phyloP scores from a whole-genome alignment of 805 yeast species.

The Zygosaccharomyces gambellarensis region DNA sequence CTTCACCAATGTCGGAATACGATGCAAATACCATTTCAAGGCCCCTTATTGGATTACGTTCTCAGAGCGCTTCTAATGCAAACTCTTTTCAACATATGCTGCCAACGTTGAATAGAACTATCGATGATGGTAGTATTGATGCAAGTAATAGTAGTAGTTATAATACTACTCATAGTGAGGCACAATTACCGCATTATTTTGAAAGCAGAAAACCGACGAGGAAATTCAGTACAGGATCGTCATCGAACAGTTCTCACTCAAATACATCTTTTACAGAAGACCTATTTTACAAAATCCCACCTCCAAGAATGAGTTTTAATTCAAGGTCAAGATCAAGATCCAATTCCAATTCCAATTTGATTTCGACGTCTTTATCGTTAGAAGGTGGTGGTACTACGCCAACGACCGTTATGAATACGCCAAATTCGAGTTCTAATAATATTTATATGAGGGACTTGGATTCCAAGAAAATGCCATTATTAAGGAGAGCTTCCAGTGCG shows the following conservation, averaged over 20 bases:
- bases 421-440: conserved; percentile 4
- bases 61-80: conserved; percentile 12
- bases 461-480: conserved; percentile 21
- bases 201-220: conserved; percentile 11
- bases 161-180: conserved; percentile 5
- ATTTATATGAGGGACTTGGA: conserved; percentile 8
- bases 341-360: conserved; percentile 9
- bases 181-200: conserved; percentile 1
- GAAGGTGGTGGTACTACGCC: conserved; percentile 8
- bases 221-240: conserved; percentile 18
- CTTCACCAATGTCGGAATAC: conserved; percentile 2
- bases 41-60: conserved; percentile 3
- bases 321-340: conserved; percentile 15
- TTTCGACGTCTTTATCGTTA: conserved; percentile 3
- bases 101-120: conserved; percentile 10
- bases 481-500: conserved; percentile 33
- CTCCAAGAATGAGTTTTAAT: conserved; percentile 5
- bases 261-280: conserved; percentile 12
- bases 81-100: conserved; percentile 11
- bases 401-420: conserved; percentile 9
- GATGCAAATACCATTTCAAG: background rate
- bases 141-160: conserved; percentile 5
- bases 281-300: conserved; percentile 14
- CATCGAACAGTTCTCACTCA: conserved; percentile 16
- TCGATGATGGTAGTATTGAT: conserved; percentile 10